Base-by-base conservation (phyloP, 2,329 filamentous ascomycete species). In the Calonectria honghensis region DNA sequence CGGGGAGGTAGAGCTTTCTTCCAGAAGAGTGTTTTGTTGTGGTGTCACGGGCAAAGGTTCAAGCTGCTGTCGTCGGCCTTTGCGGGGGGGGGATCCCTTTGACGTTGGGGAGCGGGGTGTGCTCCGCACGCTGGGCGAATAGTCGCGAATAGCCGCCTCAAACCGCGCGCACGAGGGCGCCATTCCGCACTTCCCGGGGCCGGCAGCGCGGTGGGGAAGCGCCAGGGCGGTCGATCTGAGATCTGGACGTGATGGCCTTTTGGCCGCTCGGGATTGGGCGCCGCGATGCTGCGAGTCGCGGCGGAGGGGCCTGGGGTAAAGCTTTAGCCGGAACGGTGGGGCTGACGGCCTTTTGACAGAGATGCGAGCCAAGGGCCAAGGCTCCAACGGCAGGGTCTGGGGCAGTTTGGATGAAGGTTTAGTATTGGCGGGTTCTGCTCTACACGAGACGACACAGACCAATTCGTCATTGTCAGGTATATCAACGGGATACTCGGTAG, bases 321-420 rank as follows among this genome's bases (percentile, higher is more conserved):
- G 77, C 72, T 75, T 82, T 81, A 82, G 52, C 80, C 80, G 76
- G 41, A 41, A 59, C 48, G 54, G 70, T 68, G 70, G 65, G 6
- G 13, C 29, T 7, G 6, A 16, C 20, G 37, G 9, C n/a, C 64
- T n/a, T n/a, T 41, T 29, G 37, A 7, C 45, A 18, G 0, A 11
- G 45, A 48, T 48, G 45, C 45, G 45, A 48, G 45, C 45, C 45
- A 13, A 48, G 45, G 45, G 45, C 45, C 45, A 48, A 48, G 45
- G 45, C 45, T n/a, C n/a, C 45, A 7, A 14, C n/a, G 9, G 45
- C 45, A 48, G n/a, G 45, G 45, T 16, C 68, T 10, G 51, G 24
- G 57, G 45, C 45, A 24, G 45, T 24, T 9, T 48, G 45, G 72
- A 73, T 65, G 50, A 70, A 70, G 57, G 57, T 57, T 68, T 65